A percentile compares a stretch with the other conserved stretches of the same genome.
These are phyloP conservation scores for Nidula microcarpa DNA, from an alignment of 768 basidiomycete species.

Conservation along the genomic window DNA sequence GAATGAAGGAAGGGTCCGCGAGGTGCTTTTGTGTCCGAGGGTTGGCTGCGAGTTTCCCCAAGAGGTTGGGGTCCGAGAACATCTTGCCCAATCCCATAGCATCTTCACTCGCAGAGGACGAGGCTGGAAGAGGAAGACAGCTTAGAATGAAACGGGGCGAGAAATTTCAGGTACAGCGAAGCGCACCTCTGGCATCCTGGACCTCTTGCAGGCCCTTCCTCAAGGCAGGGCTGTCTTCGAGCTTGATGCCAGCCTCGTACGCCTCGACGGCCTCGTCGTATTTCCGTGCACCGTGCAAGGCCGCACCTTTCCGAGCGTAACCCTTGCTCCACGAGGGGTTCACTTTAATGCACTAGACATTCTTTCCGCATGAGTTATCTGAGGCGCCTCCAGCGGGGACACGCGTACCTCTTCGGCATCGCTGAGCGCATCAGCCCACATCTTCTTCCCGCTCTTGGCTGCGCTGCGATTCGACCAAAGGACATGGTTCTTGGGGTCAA, in stretches of 20 bases:
- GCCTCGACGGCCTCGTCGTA: conserved; percentile 83
- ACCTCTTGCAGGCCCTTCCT: conserved; percentile 90
- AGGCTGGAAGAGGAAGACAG: conserved; percentile 1
- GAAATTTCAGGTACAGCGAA: conserved; percentile 1
- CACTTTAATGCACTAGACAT: conserved; percentile 66
- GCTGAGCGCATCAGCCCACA: conserved; percentile 70
- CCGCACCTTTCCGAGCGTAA: conserved; percentile 89
- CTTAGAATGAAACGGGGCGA: neutral
- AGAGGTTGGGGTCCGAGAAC: conserved; percentile 80
- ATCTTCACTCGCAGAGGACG: conserved; percentile 33
- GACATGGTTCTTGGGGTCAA: conserved; percentile 85
- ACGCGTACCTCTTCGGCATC: conserved; percentile 85
- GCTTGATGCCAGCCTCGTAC: conserved; percentile 77
- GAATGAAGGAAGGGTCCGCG: conserved; percentile 78
- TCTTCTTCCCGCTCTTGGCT: conserved; percentile 80
- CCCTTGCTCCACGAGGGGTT: conserved; percentile 88
- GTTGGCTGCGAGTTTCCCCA: conserved; percentile 82
- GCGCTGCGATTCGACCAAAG: conserved; percentile 93
- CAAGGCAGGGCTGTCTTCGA: conserved; percentile 80
- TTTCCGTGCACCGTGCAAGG: conserved; percentile 76
- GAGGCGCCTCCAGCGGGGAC: neutral
- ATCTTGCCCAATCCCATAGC: conserved; percentile 62
- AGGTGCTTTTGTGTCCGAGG: conserved; percentile 84
- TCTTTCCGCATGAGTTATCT: conserved; percentile 1
- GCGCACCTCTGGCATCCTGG: conserved; percentile 72